phyloP scores from a whole-genome alignment of 2,329 filamentous ascomycete genomes.

The Phyllosticta citribraziliensis region DNA sequence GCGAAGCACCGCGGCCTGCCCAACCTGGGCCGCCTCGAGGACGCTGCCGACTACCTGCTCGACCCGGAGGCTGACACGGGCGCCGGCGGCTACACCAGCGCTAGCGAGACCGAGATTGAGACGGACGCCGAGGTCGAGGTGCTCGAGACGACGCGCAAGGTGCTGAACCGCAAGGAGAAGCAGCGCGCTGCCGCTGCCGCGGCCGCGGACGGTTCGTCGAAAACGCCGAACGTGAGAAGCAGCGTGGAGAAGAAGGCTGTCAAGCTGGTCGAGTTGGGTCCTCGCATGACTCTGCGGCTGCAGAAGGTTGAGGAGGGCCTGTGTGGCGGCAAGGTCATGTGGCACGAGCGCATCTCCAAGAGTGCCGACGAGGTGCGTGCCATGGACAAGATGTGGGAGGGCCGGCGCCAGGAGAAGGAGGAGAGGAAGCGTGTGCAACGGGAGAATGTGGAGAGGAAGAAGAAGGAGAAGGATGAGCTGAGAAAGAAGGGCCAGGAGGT shows the following conservation, averaged over 20 bases:
- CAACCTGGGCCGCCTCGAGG: constrained; percentile 81
- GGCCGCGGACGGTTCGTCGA: constrained; percentile 21
- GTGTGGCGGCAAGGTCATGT: constrained; percentile 85
- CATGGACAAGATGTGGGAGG: constrained; percentile 74
- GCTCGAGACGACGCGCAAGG: constrained; percentile 50
- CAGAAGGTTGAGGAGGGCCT: constrained; percentile 95
- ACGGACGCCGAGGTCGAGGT: constrained; percentile 95
- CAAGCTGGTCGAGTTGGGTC: constrained; percentile 85
- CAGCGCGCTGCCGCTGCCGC: constrained; percentile 30
- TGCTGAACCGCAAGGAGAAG: constrained; percentile 46
- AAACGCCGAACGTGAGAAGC: constrained; percentile 24
- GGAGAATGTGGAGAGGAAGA: constrained; percentile 84
- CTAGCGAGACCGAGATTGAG: constrained; percentile 85
- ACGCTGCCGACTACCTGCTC: constrained; percentile 90
- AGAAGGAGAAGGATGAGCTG: constrained; percentile 49
- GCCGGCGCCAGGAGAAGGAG: constrained; percentile 70
- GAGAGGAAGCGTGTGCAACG: constrained; percentile 71
- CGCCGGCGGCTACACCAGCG: constrained; percentile 72
- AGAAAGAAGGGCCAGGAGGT: constrained; percentile 31
- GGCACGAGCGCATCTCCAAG: constrained; percentile 94
- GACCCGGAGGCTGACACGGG: constrained; percentile 50
- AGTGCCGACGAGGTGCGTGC: constrained; percentile 64
- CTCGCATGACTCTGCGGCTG: constrained; percentile 76
- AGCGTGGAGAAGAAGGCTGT: constrained; percentile 76
- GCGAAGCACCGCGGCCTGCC: constrained; percentile 63